Conservation (phyloP, 371 early-diverging fungal species). For the Syncephalastrum monosporum region DNA sequence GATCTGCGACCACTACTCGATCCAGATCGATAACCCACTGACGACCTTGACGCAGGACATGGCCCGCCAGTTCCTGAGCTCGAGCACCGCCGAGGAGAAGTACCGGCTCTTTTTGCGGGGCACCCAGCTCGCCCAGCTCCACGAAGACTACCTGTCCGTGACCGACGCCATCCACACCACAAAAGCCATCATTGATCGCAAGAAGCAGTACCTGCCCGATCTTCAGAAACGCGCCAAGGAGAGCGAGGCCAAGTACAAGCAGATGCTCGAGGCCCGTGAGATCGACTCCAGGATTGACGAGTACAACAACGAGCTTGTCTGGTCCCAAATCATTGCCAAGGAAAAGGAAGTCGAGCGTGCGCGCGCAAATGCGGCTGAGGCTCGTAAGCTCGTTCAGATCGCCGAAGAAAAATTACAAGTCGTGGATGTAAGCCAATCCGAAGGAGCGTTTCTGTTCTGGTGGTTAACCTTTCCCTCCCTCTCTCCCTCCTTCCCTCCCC, state of each 20-base stretch:
- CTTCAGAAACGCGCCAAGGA: conserved; percentile 59
- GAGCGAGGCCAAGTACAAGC: conserved; percentile 59
- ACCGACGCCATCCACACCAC: conserved; percentile 69
- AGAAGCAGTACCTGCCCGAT: conserved; percentile 59
- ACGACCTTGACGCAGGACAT: conserved; percentile 91
- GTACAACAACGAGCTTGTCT: conserved; percentile 71
- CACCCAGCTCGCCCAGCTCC: conserved; percentile 79
- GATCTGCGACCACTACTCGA: conserved; percentile 86
- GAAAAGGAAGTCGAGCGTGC: conserved; percentile 48
- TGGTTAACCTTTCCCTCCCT: too few species aligned
- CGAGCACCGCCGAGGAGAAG: conserved; percentile 80
- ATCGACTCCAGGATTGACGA: conserved; percentile 58
- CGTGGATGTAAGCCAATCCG: conserved; percentile 1
- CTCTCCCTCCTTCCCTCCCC: too few species aligned
- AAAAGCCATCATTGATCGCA: conserved; percentile 52
- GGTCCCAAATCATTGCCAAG: conserved; percentile 67
- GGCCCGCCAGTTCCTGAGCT: conserved; percentile 86
- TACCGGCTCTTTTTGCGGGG: conserved; percentile 89
- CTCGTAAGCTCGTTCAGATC: neutral
- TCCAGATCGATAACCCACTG: conserved; percentile 92
- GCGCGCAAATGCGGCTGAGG: conserved; percentile 1
- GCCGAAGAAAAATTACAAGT: neutral
- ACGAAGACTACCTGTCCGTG: conserved; percentile 67
- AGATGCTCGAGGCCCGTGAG: conserved; percentile 64
- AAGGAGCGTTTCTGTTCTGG: neutral